phyloP scores from a whole-genome alignment of 2,329 filamentous ascomycete genomes.

The Zarea fungicola region DNA sequence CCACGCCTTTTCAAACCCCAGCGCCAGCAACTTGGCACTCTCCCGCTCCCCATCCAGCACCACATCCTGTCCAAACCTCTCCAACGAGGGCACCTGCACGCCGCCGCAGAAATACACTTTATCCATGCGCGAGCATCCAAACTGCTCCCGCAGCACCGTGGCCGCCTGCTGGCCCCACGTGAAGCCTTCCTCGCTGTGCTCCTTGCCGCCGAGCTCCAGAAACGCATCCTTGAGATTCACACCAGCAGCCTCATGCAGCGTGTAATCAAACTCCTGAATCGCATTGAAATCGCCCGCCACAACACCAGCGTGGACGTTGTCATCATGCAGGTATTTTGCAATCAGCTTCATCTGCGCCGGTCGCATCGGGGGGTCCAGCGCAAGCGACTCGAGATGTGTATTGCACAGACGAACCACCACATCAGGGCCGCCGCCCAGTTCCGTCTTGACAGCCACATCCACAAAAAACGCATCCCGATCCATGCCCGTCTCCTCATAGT shows the following conservation, averaged over 20 bases:
- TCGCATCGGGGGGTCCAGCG: constrained; percentile 41
- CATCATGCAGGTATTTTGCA: constrained; percentile 36
- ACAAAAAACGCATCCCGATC: constrained; percentile 51
- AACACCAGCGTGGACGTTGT: constrained; percentile 34
- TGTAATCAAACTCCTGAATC: constrained; percentile 48
- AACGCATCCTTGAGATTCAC: constrained; percentile 48
- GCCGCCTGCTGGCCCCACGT: constrained; percentile 54
- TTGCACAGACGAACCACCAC: constrained; percentile 47
- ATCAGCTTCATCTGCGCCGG: constrained; percentile 43
- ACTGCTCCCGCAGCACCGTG: constrained; percentile 33
- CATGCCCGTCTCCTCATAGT: constrained; percentile 43
- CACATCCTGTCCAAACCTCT: constrained; percentile 43
- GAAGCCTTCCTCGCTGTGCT: constrained; percentile 45
- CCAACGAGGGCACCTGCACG: constrained; percentile 29
- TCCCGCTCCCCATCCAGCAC: constrained; percentile 32
- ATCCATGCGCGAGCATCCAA: constrained; percentile 49
- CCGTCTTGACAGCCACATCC: constrained; percentile 34
- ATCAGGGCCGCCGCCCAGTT: too few relatives aligned
- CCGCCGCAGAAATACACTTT: constrained; percentile 43
- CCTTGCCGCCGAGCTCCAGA: constrained; percentile 44
- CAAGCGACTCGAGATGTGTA: constrained; percentile 52
- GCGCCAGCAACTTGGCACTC: constrained; percentile 22
- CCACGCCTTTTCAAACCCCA: constrained; percentile 37
- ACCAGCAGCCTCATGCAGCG: constrained; percentile 34
- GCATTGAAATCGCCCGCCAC: constrained; percentile 54